Evolutionary conservation across 257 asterid genomes (phyloP).

Genomic region (Capsicum chinense): DNA sequence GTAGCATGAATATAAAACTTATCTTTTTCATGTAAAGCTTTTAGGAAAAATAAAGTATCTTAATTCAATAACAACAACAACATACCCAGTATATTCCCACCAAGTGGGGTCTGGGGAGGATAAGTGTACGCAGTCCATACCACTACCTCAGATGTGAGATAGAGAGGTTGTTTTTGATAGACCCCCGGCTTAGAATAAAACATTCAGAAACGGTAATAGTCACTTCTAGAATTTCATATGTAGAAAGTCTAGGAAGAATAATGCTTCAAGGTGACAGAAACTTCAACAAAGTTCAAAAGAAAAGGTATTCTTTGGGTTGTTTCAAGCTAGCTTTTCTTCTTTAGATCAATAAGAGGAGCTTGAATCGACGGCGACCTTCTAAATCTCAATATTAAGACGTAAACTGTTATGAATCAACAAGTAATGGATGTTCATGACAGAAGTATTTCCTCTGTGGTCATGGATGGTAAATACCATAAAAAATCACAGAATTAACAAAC

Average conservation of each 20-base stretch:
- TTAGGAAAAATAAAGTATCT: too few relatives aligned
- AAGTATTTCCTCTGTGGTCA: background rate
- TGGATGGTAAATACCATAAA: background rate
- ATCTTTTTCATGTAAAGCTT: too few relatives aligned
- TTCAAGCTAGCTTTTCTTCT: slow-evolving; percentile 3
- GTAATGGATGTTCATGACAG: background rate
- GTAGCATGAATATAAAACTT: too few relatives aligned
- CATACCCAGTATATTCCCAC: too few relatives aligned
- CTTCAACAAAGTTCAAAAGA: too few relatives aligned
- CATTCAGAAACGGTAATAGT: background rate
- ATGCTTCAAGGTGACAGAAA: background rate
- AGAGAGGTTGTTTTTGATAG: too few relatives aligned
- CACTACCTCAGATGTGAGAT: too few relatives aligned
- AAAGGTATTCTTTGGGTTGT: background rate
- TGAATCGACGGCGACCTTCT: background rate
- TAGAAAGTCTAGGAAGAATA: background rate
- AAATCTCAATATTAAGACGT: background rate
- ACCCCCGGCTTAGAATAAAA: too few relatives aligned
- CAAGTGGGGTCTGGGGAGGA: too few relatives aligned
- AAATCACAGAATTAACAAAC: background rate
- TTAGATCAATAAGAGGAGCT: slow-evolving; percentile 21
- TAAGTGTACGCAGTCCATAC: too few relatives aligned
- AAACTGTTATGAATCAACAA: background rate
- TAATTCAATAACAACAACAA: too few relatives aligned
- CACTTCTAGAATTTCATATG: slow-evolving; percentile 7